Percentiles rank a stretch among this genome's conserved stretches.
phyloP scores from a whole-genome alignment of 2,329 filamentous ascomycete genomes.

The Chaetomiaceae sp. region DNA sequence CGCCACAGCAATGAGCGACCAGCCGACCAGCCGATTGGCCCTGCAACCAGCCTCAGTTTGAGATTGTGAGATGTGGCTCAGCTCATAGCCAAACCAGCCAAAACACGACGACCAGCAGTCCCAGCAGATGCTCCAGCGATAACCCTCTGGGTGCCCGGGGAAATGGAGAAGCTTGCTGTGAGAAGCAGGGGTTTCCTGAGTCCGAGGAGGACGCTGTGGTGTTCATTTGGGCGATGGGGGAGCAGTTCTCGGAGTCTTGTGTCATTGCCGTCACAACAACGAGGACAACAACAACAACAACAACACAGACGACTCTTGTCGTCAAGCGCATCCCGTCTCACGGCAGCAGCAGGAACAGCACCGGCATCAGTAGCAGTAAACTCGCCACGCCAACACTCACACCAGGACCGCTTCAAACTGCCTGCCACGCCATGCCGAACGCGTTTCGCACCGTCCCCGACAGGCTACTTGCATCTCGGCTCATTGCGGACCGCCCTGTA shows the following conservation, averaged over 20 bases:
- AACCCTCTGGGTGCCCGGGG: not conserved
- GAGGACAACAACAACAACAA: too few relatives aligned
- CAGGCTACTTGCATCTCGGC: conserved; percentile 87
- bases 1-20: not conserved
- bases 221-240: conserved; percentile 10
- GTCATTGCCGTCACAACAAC: too few relatives aligned
- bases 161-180: conserved; percentile 3
- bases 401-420: conserved; percentile 30
- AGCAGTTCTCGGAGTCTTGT: conserved; percentile 16
- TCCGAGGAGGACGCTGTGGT: conserved; percentile 16
- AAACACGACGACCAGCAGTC: not conserved
- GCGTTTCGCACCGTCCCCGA: conserved; percentile 92
- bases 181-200: conserved; percentile 20
- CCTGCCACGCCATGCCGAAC: conserved; percentile 62
- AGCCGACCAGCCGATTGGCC: not conserved
- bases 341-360: too few relatives aligned
- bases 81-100: too few relatives aligned
- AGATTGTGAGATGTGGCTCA: conserved; percentile 8
- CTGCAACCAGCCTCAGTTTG: not conserved
- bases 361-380: too few relatives aligned
- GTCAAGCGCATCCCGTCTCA: conserved; percentile 1
- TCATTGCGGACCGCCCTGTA: conserved; percentile 91
- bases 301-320: conserved; percentile 22
- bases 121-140: not conserved
- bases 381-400: not conserved